Percentiles rank a stretch among this genome's conserved stretches.
Evolutionary conservation across 2,329 filamentous ascomycete species (phyloP).

Genomic region (Botrytis galanthina): DNA sequence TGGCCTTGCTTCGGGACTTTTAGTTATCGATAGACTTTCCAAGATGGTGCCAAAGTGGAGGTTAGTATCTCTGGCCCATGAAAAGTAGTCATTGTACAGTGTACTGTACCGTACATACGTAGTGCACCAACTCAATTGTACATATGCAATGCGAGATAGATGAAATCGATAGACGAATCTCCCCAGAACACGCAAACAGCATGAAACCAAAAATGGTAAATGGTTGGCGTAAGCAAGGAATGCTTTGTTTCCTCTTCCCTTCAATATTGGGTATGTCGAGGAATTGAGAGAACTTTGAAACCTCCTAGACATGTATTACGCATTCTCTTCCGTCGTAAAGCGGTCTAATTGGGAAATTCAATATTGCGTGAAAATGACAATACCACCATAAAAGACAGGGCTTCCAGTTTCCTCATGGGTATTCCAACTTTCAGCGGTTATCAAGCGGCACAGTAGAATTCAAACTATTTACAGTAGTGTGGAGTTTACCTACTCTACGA

Average conservation of each 20-base stretch:
- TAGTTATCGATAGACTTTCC: not conserved
- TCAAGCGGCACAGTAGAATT: slow-evolving; percentile 2
- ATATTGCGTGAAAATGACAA: not conserved
- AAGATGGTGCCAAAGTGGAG: not conserved
- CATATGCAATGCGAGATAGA: slow-evolving; percentile 12
- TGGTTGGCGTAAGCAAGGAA: slow-evolving; percentile 11
- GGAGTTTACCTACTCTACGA: not conserved
- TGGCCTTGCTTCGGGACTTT: not conserved
- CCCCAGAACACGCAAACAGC: slow-evolving; percentile 11
- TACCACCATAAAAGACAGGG: not conserved
- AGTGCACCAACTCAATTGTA: slow-evolving; percentile 2
- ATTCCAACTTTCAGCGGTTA: slow-evolving; percentile 13
- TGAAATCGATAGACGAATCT: slow-evolving; percentile 10
- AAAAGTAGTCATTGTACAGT: not conserved
- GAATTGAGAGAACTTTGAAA: not conserved
- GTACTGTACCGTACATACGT: not conserved
- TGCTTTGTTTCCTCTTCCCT: slow-evolving; percentile 6
- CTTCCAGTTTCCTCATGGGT: not conserved
- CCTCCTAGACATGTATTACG: not conserved
- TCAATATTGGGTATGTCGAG: not conserved
- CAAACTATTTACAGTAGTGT: not conserved
- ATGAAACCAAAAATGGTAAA: not conserved
- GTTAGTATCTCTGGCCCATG: not conserved
- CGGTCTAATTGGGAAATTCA: not conserved
- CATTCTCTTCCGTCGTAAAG: not conserved